Evolutionary conservation across 805 yeast species (phyloP), one percentile per base, ranked within the genome.

Genomic region (Saccharomyces kudriavzevii): DNA sequence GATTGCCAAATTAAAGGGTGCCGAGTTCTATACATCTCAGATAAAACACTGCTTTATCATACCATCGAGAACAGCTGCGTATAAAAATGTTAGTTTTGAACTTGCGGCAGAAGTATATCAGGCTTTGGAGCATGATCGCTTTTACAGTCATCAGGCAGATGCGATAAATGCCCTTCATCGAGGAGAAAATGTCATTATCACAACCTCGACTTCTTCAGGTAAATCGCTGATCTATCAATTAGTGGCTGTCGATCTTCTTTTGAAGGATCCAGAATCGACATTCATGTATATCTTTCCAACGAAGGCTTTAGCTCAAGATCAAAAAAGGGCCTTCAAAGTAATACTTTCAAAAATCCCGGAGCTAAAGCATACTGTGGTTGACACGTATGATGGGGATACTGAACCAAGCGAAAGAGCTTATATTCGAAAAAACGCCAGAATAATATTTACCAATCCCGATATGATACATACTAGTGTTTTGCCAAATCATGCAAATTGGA

Each of bases 151-250:
- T 70, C 99, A 94, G 66, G 81, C 87, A 1, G 78, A 80, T 50
- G 97, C 97, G 0, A 67, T 91, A 1, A 77, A 83, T 52, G 77
- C 83, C 0, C 69, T 87, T 24, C 68, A 80, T 49, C 60, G 70
- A 0, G 82, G 82, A 0, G 74, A 79, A 49, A 83, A 91, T 68
- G 89, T 90, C 4, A 87, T 94, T 46, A 83, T 91, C 2, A 84
- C 96, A n/a, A 94, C 99, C 0, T 83, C 97, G 0, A 94, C 99
- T 0, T 89, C 97, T 0, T 90, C 97, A 0, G 99, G 99, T 49
- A 94, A 94, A 63, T 91, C 98, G 0, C 73, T 94, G 56, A 87
- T 94, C 28, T 94, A 91, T 63, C 99, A 94, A 68, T 70, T 90
- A 1, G 96, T 98, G 0, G 87, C 92, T 2, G 66, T 91, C 9